Conservation (phyloP, 768 basidiomycete genomes). For the Panus rudis region DNA sequence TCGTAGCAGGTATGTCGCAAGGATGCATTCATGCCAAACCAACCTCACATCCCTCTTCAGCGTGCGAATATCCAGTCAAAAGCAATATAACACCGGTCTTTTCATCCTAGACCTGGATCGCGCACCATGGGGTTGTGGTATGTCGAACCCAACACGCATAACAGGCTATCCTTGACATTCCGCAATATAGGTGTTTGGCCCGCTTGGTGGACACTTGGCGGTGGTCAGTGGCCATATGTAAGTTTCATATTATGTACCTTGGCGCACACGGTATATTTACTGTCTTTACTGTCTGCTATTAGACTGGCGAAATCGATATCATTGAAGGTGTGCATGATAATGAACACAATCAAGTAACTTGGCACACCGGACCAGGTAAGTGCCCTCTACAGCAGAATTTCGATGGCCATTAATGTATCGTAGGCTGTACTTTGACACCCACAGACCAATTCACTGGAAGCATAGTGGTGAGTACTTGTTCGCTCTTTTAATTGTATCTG, state of each 20-base stretch:
- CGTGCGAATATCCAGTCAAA: slow-evolving; percentile 67
- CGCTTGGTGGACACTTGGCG: slow-evolving; percentile 69
- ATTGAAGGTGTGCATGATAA: slow-evolving; percentile 84
- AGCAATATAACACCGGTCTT: slow-evolving; percentile 65
- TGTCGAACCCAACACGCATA: slow-evolving; percentile 1
- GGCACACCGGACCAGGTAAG: slow-evolving; percentile 63
- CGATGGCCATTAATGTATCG: slow-evolving; percentile 1
- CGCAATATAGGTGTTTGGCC: slow-evolving; percentile 63
- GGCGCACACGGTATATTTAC: not conserved
- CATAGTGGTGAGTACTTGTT: slow-evolving; percentile 42
- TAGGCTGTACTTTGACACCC: slow-evolving; percentile 54
- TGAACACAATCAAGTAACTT: slow-evolving; percentile 78
- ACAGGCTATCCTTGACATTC: slow-evolving; percentile 4
- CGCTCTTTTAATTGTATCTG: not conserved
- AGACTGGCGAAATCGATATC: slow-evolving; percentile 80
- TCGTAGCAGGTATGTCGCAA: slow-evolving; percentile 47
- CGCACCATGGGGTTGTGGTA: slow-evolving; percentile 88
- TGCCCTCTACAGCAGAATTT: slow-evolving; percentile 1
- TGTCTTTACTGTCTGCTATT: slow-evolving; percentile 6
- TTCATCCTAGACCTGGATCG: slow-evolving; percentile 79
- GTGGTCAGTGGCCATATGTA: slow-evolving; percentile 58
- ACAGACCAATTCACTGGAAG: slow-evolving; percentile 55
- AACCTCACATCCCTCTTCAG: slow-evolving; percentile 29
- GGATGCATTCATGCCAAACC: not conserved
- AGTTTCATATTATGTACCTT: slow-evolving; percentile 23